Conservation (phyloP, 768 basidiomycete species). For the Polyporus arcularius region DNA sequence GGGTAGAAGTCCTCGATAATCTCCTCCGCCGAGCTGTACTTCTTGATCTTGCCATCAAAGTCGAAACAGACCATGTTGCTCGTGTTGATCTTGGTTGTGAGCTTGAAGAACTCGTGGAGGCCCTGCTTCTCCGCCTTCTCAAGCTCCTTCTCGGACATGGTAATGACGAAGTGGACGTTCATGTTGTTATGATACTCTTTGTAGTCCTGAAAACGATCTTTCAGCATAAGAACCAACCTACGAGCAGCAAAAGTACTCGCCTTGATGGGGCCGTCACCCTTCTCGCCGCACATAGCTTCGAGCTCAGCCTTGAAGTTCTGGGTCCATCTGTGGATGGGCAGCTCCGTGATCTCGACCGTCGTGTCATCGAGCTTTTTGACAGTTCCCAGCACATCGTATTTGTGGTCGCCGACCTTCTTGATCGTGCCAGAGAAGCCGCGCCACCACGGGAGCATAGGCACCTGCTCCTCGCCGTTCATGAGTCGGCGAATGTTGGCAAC, state of each 20-base stretch:
- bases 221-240: background rate
- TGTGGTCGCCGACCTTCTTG: constrained; percentile 79
- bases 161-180: constrained; percentile 86
- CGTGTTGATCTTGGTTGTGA: constrained; percentile 81
- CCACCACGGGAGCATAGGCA: constrained; percentile 96
- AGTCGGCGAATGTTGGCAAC: constrained; percentile 83
- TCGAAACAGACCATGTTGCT: constrained; percentile 99
- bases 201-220: constrained; percentile 68
- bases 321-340: constrained; percentile 96
- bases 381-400: constrained; percentile 79
- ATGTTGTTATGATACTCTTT: constrained; percentile 95
- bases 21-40: constrained; percentile 86
- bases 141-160: constrained; percentile 77
- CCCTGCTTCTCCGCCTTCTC: constrained; percentile 90
- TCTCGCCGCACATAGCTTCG: constrained; percentile 86
- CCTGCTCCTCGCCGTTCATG: constrained; percentile 82
- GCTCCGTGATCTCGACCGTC: constrained; percentile 93
- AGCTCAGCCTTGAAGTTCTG: constrained; percentile 89
- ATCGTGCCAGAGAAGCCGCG: constrained; percentile 91
- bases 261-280: constrained; percentile 81
- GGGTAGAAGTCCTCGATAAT: constrained; percentile 94
- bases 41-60: constrained; percentile 93
- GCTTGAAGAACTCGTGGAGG: constrained; percentile 87
- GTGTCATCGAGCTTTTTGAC: constrained; percentile 77
- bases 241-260: constrained; percentile 36